Base-by-base conservation (phyloP, 2,329 filamentous ascomycete species). In the Botrytis aclada region DNA sequence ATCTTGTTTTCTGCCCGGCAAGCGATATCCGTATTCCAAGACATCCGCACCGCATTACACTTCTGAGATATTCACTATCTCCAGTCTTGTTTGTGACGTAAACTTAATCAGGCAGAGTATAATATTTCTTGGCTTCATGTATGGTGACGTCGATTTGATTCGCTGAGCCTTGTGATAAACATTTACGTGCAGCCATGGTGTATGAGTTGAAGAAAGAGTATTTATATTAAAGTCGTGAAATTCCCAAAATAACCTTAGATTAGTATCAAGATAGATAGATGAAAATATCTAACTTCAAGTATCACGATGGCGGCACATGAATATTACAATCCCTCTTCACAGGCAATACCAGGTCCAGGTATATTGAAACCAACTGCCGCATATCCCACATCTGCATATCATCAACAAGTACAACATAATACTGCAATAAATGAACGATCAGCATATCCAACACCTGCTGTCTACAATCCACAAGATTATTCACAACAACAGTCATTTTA, bases 91-190 rank as follows among this genome's bases (percentile, higher is more conserved):
- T 47, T 41, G 22, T 62, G 54, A 70, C 67, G 29, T 70, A 47
- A 43, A 45, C 51, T 62, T 62, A 45, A 41, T 41, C 22, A 70
- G 22, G 29, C 39, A n/a, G 34, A 70, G 67, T 32, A 29, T 37
- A 47, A 62, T 34, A 43, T 29, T 29, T 61, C 67, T 45, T 70
- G 54, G 54, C 63, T 62, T 45, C 39, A 70, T 70, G 67, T 70
- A 62, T 43, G 9, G 67, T 70, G 67, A 70, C 54, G 67, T 62
- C 67, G 56, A 70, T n/a, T 47, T 43, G 43, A 51, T 66, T 51
- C 63, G 43, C 22, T n/a, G 63, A 66, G 63, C 63, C 32, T 66
- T 51, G 32, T 66, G 63, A 51, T 51, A 16, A 51, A 66, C 10
- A 51, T 20, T 41, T n/a, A n/a, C 25, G n/a, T 62, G 12, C 14